Percentiles rank a stretch among this genome's conserved stretches.
These are phyloP conservation scores for Microdochium trichocladiopsis DNA, from an alignment of 2,329 filamentous ascomycete species.

Conservation along the genomic window DNA sequence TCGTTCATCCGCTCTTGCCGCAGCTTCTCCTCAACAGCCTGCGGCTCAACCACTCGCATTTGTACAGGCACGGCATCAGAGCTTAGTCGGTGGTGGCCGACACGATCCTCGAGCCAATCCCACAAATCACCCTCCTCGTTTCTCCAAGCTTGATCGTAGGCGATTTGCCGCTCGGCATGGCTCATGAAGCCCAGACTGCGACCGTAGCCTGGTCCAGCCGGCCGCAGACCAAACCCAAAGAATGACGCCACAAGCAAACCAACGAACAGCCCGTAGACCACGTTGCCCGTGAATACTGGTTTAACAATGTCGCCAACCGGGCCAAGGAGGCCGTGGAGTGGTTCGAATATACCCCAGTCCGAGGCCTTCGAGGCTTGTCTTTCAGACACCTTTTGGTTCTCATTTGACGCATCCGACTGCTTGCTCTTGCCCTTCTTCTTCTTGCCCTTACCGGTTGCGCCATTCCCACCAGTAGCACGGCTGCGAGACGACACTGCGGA, in stretches of 20 bases:
- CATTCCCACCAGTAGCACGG: conserved; percentile 39
- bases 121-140: conserved; percentile 83
- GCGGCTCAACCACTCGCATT: conserved; percentile 44
- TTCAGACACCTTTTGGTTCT: conserved; percentile 26
- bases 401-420: conserved; percentile 35
- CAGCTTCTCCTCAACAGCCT: conserved; percentile 52
- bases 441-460: conserved; percentile 45
- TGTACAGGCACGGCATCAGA: conserved; percentile 30
- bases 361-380: conserved; percentile 30
- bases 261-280: conserved; percentile 68
- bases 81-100: conserved; percentile 58
- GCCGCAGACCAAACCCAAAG: conserved; percentile 54
- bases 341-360: conserved; percentile 78
- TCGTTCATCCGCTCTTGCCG: conserved; percentile 59
- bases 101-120: conserved; percentile 87
- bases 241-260: conserved; percentile 68
- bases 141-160: conserved; percentile 91
- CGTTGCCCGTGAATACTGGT: conserved; percentile 68
- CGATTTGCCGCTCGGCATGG: conserved; percentile 62
- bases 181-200: conserved; percentile 30
- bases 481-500: conserved; percentile 62
- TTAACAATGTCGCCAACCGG: conserved; percentile 63
- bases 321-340: conserved; percentile 61
- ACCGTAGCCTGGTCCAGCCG: conserved; percentile 26
- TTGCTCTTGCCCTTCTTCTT: conserved; percentile 52